Base-by-base conservation (phyloP, 2,329 filamentous ascomycete species). In the Pseudopithomyces maydicus region DNA sequence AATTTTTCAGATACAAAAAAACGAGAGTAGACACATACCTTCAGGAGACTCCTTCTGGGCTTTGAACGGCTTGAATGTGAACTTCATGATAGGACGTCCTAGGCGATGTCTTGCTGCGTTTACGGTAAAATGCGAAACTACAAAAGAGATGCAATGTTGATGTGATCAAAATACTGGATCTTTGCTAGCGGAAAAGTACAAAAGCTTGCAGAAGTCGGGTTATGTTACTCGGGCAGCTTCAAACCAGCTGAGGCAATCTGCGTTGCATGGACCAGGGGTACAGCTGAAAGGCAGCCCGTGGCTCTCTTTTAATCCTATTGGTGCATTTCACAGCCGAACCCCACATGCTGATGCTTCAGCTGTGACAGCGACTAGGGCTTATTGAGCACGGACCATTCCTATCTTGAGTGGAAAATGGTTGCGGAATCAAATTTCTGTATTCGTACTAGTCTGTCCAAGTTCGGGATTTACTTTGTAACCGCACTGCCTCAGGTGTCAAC, bases 1-100 rank as follows among this genome's bases (percentile, higher is more conserved):
- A 17, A 22, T 17, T 2, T 3, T 22, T 19, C 15, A 20, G n/a
- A 36, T 14, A 1, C 7, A 35, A 22, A 20, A n/a, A n/a, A n/a
- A 29, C 4, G 26, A 29, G 26, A 29, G 26, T 8, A 29, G 8
- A 22, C 4, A 45, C 54, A 19, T 43, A 61, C 58, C 58, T 55
- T 26, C n/a, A 26, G 55, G 35, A 20, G 23, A 10, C 4, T 39
- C 38, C 22, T 52, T 48, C 22, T 53, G 54, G 32, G 43, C 47
- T 44, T 41, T 58, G 51, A 58, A 61, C 10, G 60, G 52, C 46
- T 63, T 63, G 23, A 61, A 63, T 2, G 58, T 54, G 32, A 65
- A 65, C 39, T 58, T 63, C 63, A 59, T 62, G 20, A 17, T 47
- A n/a, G 14, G 8, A 12, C 11, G n/a, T 39, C 35, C 10, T 4